A percentile compares a stretch with the other conserved stretches of the same genome.
phyloP scores from a whole-genome alignment of 352 stramenopile species.

The Globisporangium radiosum region DNA sequence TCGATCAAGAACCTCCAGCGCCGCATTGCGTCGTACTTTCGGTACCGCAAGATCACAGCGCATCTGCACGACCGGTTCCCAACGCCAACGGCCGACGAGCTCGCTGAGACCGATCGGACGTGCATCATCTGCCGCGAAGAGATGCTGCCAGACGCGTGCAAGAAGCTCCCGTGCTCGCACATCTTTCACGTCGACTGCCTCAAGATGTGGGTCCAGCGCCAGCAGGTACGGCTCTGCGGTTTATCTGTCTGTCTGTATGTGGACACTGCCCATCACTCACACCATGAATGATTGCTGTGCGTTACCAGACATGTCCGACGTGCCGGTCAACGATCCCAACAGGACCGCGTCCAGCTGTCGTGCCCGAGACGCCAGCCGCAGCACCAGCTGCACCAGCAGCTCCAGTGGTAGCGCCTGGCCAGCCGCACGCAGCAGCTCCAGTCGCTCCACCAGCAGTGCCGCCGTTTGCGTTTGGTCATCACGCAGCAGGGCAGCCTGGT shows the following conservation, averaged over 20 bases:
- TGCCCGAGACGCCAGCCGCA: constrained; percentile 22
- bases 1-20: constrained; percentile 84
- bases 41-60: constrained; percentile 93
- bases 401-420: neutral
- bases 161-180: constrained; percentile 96
- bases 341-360: constrained; percentile 31
- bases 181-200: constrained; percentile 97
- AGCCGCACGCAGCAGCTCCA: neutral
- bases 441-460: neutral
- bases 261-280: too few relatives aligned
- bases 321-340: constrained; percentile 94
- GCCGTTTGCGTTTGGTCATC: too few relatives aligned
- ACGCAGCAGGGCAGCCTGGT: too few relatives aligned
- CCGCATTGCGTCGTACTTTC: constrained; percentile 80
- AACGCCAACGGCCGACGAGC: constrained; percentile 91
- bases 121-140: constrained; percentile 97
- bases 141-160: constrained; percentile 87
- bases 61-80: constrained; percentile 96
- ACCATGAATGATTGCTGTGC: neutral
- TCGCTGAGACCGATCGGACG: constrained; percentile 88
- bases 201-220: constrained; percentile 97
- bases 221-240: constrained; percentile 60
- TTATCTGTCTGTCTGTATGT: neutral
- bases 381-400: constrained; percentile 1
- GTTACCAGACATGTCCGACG: constrained; percentile 89